A percentile compares a stretch with the other conserved stretches of the same genome.
phyloP scores from a whole-genome alignment of 768 basidiomycete genomes.

The Russula lepida region DNA sequence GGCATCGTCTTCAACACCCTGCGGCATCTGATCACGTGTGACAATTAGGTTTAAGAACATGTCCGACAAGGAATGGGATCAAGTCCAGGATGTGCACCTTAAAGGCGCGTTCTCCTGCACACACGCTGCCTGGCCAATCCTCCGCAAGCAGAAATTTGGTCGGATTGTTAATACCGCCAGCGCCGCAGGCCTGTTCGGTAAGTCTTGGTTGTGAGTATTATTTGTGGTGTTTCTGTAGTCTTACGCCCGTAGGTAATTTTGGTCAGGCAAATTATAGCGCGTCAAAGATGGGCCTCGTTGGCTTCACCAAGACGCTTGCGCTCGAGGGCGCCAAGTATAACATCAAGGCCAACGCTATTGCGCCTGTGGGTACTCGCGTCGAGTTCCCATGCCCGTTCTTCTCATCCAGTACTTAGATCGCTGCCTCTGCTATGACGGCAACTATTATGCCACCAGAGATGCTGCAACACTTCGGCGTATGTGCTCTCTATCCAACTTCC shows the following conservation, averaged over 20 bases:
- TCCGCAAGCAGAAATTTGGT: conserved; percentile 92
- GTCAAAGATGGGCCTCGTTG: conserved; percentile 93
- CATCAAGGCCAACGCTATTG: conserved; percentile 81
- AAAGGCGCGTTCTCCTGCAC: conserved; percentile 91
- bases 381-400: neutral
- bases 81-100: conserved; percentile 80
- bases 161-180: conserved; percentile 92
- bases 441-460: conserved; percentile 93
- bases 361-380: conserved; percentile 53
- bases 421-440: conserved; percentile 95
- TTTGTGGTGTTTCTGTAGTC: neutral
- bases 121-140: conserved; percentile 93
- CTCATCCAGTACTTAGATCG: conserved; percentile 44
- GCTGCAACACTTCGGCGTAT: conserved; percentile 75
- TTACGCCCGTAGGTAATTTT: conserved; percentile 59
- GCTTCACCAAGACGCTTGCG: conserved; percentile 88
- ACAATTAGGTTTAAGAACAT: conserved; percentile 84
- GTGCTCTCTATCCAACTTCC: neutral
- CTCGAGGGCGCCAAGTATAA: conserved; percentile 87
- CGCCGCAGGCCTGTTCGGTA: conserved; percentile 89
- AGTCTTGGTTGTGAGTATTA: neutral
- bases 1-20: conserved; percentile 18
- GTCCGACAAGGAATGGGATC: conserved; percentile 91
- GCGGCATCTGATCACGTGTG: neutral
- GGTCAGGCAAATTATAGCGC: conserved; percentile 98